Percentiles rank a stretch among this genome's conserved stretches.
phyloP scores from a whole-genome alignment of 1,284 basidiomycete species.

The Athelia psychrophila region DNA sequence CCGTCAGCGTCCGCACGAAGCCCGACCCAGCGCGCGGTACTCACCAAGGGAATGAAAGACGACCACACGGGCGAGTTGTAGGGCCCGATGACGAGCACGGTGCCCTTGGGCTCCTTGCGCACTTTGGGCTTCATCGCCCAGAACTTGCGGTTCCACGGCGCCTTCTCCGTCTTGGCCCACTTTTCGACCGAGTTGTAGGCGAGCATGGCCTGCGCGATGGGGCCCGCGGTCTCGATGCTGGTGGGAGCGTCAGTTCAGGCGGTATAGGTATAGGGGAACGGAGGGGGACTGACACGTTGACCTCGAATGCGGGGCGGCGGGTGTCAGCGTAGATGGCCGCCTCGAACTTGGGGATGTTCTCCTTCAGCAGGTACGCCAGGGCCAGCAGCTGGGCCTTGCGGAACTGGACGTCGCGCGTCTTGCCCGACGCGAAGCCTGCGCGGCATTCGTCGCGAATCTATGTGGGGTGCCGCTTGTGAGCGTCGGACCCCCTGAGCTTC shows the following conservation, averaged over 20 bases:
- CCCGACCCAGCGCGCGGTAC: background rate
- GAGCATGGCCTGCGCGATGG: background rate
- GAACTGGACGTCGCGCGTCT: slow-evolving; percentile 50
- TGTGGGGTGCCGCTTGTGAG: background rate
- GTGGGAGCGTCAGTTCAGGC: background rate
- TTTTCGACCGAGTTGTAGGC: background rate
- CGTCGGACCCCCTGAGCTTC: background rate
- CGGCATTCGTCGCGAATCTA: slow-evolving; percentile 42
- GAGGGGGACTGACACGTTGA: background rate
- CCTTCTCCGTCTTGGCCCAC: background rate
- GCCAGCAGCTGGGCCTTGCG: slow-evolving; percentile 60
- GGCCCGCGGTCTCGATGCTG: background rate
- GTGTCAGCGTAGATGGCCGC: slow-evolving; percentile 32
- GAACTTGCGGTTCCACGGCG: background rate
- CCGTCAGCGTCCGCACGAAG: slow-evolving; percentile 41
- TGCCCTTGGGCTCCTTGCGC: slow-evolving; percentile 50
- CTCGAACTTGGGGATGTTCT: slow-evolving; percentile 46
- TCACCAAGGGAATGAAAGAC: slow-evolving; percentile 3
- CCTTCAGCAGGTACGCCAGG: slow-evolving; percentile 54
- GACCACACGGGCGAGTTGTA: slow-evolving; percentile 30
- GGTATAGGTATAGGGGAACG: background rate
- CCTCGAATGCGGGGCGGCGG: background rate
- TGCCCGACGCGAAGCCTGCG: slow-evolving; percentile 44
- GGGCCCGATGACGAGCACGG: slow-evolving; percentile 41
- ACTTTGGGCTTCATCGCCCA: slow-evolving; percentile 11